Percentiles rank a stretch among this genome's conserved stretches.
These are phyloP conservation scores for Holtermanniella nyarrowii DNA, from an alignment of 768 basidiomycete genomes.

Conservation along the genomic window DNA sequence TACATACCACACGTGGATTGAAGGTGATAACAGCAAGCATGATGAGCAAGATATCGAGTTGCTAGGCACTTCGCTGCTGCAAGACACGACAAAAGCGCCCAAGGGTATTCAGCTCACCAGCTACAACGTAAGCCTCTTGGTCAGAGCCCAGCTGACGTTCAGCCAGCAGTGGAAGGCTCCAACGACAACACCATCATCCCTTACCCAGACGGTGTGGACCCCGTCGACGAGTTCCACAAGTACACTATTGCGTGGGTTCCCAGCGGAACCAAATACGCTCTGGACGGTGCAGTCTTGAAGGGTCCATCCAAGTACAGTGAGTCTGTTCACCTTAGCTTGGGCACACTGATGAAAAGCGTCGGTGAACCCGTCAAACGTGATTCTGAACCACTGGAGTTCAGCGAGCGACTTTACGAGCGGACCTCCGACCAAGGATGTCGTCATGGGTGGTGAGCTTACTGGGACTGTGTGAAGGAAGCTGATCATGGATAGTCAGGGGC, in stretches of 20 bases:
- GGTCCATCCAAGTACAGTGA: conserved; percentile 10
- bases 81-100: not conserved
- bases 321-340: not conserved
- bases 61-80: conserved; percentile 4
- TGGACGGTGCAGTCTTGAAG: conserved; percentile 6
- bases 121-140: conserved; percentile 3
- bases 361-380: conserved; percentile 8
- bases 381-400: conserved; percentile 16
- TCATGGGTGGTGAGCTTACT: conserved; percentile 7
- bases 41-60: conserved; percentile 3
- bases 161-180: conserved; percentile 3
- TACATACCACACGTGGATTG: conserved; percentile 6
- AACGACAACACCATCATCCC: conserved; percentile 6
- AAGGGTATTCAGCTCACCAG: conserved; percentile 10
- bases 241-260: conserved; percentile 17
- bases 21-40: not conserved
- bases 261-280: conserved; percentile 7
- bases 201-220: conserved; percentile 7
- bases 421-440: conserved; percentile 11
- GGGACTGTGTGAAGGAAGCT: not conserved
- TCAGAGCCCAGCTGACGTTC: not conserved
- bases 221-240: conserved; percentile 8
- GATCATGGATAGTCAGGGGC: not conserved
- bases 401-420: conserved; percentile 9
- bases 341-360: conserved; percentile 4